These are phyloP conservation scores for Fusarium heterosporum DNA, from an alignment of 2,329 filamentous ascomycete genomes.

Conservation along the genomic window DNA sequence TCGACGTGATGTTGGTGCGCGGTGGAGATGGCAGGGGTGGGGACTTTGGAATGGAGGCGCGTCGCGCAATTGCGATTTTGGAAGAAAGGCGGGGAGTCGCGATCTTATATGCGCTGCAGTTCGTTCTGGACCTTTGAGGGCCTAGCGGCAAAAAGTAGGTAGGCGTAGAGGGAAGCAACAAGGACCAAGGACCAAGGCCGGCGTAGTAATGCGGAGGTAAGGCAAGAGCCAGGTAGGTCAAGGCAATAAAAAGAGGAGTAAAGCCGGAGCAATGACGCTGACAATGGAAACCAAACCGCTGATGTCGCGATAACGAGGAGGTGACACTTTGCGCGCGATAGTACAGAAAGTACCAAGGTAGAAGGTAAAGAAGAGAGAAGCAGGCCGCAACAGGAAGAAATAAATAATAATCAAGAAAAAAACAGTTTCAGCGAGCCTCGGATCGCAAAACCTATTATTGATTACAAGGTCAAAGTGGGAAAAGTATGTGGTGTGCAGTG, in stretches of 20 bases:
- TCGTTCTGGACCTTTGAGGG: constrained; percentile 26
- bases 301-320: constrained; percentile 9
- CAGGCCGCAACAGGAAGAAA: neutral
- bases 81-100: constrained; percentile 31
- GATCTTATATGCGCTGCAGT: constrained; percentile 33
- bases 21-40: constrained; percentile 32
- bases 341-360: constrained; percentile 16
- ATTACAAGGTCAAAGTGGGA: constrained; percentile 26
- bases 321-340: constrained; percentile 6
- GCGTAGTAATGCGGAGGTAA: constrained; percentile 34
- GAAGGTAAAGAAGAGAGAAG: constrained; percentile 6
- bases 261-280: constrained; percentile 35
- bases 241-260: constrained; percentile 28
- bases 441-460: constrained; percentile 38
- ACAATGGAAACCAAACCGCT: constrained; percentile 22
- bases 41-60: constrained; percentile 38
- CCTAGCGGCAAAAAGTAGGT: constrained; percentile 29
- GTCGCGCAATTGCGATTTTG: constrained; percentile 37
- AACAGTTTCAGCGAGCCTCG: constrained; percentile 18
- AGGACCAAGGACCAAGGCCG: constrained; percentile 27
- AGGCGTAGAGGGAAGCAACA: constrained; percentile 35
- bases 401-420: constrained; percentile 32
- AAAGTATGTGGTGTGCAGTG: constrained; percentile 8
- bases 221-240: constrained; percentile 27
- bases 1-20: constrained; percentile 30